phyloP scores from a whole-genome alignment of 306 rosid genomes.

The Morella rubra region DNA sequence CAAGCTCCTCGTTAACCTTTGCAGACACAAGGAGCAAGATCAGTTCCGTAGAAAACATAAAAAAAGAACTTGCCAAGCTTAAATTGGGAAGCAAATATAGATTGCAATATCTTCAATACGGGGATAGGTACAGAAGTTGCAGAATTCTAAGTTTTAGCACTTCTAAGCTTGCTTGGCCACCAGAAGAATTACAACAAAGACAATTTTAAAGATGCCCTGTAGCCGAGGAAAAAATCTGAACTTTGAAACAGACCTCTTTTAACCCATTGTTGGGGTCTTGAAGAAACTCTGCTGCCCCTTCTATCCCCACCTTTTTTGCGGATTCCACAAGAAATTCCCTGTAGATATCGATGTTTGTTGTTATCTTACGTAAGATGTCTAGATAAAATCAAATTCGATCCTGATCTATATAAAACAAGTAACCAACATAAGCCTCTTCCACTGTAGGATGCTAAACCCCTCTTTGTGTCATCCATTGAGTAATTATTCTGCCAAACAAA shows the following conservation, averaged over 20 bases:
- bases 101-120: background rate
- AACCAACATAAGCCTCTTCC: background rate
- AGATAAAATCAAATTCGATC: background rate
- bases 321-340: conserved; percentile 81
- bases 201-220: background rate
- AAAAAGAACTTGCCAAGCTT: background rate
- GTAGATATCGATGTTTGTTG: conserved; percentile 27
- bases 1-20: conserved; percentile 75
- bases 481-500: background rate
- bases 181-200: background rate
- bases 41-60: background rate
- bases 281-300: conserved; percentile 86
- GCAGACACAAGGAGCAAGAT: conserved; percentile 28
- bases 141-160: background rate
- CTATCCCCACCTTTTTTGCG: conserved; percentile 72
- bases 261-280: conserved; percentile 69
- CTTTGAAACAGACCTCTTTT: conserved; percentile 55
- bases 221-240: background rate
- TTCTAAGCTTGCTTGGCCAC: background rate
- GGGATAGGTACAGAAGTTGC: background rate
- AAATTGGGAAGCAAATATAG: background rate
- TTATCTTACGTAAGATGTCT: conserved; percentile 11
- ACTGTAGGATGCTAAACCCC: background rate
- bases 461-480: background rate
- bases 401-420: background rate